Conservation (phyloP, 148 eudicot species). For the Polygonum aviculare region DNA sequence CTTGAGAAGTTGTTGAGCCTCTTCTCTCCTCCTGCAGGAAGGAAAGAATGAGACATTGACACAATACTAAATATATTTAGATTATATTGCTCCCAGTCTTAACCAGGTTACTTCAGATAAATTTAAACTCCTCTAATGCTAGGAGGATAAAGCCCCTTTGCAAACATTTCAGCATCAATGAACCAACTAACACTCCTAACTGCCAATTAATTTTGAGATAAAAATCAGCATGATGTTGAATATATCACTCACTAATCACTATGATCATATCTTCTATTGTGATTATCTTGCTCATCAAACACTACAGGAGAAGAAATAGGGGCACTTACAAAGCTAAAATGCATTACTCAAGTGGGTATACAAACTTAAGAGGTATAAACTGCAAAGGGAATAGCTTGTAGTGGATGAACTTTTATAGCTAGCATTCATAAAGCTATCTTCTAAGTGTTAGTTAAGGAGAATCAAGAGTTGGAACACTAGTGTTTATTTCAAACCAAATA, state of each 20-base stretch:
- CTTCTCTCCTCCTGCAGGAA: slow-evolving; percentile 69
- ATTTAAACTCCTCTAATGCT: not conserved
- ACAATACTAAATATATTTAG: not conserved
- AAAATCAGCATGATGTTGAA: not conserved
- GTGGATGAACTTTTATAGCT: not conserved
- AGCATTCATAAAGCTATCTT: not conserved
- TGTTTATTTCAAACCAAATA: not conserved
- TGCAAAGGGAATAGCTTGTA: not conserved
- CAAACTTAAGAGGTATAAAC: not conserved
- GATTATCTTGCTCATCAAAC: not conserved
- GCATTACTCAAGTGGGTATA: not conserved
- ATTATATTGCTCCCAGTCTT: not conserved
- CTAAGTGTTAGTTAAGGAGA: not conserved
- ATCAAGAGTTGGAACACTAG: not conserved
- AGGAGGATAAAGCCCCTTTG: not conserved
- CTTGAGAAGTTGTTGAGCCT: slow-evolving; percentile 66
- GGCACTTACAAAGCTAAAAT: not conserved
- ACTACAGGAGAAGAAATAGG: not conserved
- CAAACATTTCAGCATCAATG: not conserved
- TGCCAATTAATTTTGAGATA: not conserved
- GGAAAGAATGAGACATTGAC: not conserved
- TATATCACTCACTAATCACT: not conserved
- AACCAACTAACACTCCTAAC: not conserved
- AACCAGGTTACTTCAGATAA: not conserved
- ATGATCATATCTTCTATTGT: not conserved